These are phyloP conservation scores for Penicillium aurantiogriseum DNA, from an alignment of 2,329 filamentous ascomycete genomes.

Conservation along the genomic window DNA sequence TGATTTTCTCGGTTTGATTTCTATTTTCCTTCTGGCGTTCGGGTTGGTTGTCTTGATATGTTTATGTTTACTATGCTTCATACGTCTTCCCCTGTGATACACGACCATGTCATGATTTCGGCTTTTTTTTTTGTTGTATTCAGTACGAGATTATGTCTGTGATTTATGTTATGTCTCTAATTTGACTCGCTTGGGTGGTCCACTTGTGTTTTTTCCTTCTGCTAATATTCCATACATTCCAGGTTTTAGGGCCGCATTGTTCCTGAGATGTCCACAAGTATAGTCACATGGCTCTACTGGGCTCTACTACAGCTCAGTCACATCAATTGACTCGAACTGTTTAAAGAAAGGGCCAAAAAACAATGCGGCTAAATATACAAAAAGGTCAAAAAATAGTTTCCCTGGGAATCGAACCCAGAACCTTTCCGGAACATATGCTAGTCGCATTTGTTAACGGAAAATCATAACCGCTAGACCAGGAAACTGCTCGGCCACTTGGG, in stretches of 20 bases:
- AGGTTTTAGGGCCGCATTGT: neutral
- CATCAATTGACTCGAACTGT: neutral
- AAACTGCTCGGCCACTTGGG: slow-evolving; percentile 2
- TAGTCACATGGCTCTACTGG: neutral
- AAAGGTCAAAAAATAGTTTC: slow-evolving; percentile 6
- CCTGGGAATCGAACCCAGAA: slow-evolving; percentile 14
- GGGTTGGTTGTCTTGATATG: slow-evolving; percentile 6
- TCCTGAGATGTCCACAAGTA: neutral
- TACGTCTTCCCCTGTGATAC: neutral
- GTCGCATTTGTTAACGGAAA: slow-evolving; percentile 12
- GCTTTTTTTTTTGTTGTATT: neutral
- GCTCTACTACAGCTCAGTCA: neutral
- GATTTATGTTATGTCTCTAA: slow-evolving; percentile 4
- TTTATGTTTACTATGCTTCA: neutral
- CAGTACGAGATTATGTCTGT: slow-evolving; percentile 1
- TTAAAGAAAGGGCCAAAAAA: neutral
- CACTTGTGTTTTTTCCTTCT: neutral
- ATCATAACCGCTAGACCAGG: slow-evolving; percentile 14
- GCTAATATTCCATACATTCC: neutral
- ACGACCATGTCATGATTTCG: neutral
- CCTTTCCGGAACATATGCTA: slow-evolving; percentile 9
- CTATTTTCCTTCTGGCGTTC: slow-evolving; percentile 2
- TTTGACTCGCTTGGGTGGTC: neutral
- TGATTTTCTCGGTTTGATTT: neutral
- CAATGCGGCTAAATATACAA: neutral